These are phyloP conservation scores for Elaphomyces granulatus DNA, from an alignment of 495 filamentous ascomycete species.

Conservation along the genomic window DNA sequence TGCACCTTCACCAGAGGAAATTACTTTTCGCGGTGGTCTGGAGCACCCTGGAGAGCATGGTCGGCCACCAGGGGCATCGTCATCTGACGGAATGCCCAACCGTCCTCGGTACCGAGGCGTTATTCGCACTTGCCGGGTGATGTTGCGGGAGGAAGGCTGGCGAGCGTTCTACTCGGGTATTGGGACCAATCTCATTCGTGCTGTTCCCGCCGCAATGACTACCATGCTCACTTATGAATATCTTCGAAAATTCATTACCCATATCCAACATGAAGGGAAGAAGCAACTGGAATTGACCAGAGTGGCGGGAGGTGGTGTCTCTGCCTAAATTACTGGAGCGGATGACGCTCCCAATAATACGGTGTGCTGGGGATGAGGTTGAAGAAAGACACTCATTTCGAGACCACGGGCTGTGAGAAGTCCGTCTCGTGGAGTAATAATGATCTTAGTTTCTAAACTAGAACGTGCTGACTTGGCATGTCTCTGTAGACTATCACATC, in stretches of 20 bases:
- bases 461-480: neutral
- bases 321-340: neutral
- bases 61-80: conserved; percentile 31
- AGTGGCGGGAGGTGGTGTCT: neutral
- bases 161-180: conserved; percentile 94
- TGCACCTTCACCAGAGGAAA: conserved; percentile 32
- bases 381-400: too few species aligned
- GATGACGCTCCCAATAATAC: neutral
- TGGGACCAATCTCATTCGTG: conserved; percentile 94
- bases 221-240: conserved; percentile 97
- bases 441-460: neutral
- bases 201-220: conserved; percentile 87
- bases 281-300: conserved; percentile 16
- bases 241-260: conserved; percentile 44
- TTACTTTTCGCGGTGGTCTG: conserved; percentile 51
- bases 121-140: conserved; percentile 67
- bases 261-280: conserved; percentile 36
- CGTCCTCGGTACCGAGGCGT: conserved; percentile 67
- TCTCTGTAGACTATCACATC: neutral
- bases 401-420: neutral
- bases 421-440: neutral
- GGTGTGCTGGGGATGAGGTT: neutral
- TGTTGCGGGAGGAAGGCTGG: conserved; percentile 87
- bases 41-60: conserved; percentile 30
- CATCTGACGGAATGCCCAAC: conserved; percentile 42